Evolutionary conservation across 2,329 filamentous ascomycete genomes (phyloP), one percentile per base, ranked within the genome.

Genomic region (Ceratocystis diversiconidia): DNA sequence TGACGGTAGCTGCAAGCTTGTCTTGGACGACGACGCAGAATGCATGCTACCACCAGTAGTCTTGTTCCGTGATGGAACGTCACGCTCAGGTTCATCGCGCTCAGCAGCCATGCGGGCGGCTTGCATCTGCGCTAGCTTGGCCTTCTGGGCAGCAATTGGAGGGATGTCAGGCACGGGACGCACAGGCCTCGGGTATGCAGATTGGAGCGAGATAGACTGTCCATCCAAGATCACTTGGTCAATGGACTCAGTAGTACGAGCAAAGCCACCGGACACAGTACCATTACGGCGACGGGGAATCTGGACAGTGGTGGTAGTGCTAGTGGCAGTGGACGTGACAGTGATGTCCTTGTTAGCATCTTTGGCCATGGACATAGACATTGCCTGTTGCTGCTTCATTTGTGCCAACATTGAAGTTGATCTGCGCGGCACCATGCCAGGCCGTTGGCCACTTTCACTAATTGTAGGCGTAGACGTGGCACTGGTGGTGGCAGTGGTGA

Each of bases 81-180:
- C 65, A 7, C 46, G 62, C 15, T 64, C 65, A 7, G 62, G 30
- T 17, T 64, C 65, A 7, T 64, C 61, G 19, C 52, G 43, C 25
- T 67, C 65, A 19, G 43, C 55, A 12, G 50, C 60, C 17, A 65
- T 43, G 15, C 60, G 63, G 2, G 66, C 63, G 1, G 63, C 66
- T 61, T 67, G 66, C 7, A 67, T 32, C 48, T 67, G 62, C 10
- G 65, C 65, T 2, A 67, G 62, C 36, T 60, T 63, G 36, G 65
- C 65, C 30, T 67, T 67, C 30, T 67, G 65, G 0, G 62, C 66
- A 48, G 62, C 66, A 15, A 67, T 65, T 1, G 64, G 66, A 19
- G 66, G 66, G 12, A 68, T 68, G 48, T 66, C 66, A 3, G 66
- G 66, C 10, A 65, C 63, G 2, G 66, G 66, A 2, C 66, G 48